Conservation (phyloP, 2,329 filamentous ascomycete genomes). For the Apiospora sp. region DNA sequence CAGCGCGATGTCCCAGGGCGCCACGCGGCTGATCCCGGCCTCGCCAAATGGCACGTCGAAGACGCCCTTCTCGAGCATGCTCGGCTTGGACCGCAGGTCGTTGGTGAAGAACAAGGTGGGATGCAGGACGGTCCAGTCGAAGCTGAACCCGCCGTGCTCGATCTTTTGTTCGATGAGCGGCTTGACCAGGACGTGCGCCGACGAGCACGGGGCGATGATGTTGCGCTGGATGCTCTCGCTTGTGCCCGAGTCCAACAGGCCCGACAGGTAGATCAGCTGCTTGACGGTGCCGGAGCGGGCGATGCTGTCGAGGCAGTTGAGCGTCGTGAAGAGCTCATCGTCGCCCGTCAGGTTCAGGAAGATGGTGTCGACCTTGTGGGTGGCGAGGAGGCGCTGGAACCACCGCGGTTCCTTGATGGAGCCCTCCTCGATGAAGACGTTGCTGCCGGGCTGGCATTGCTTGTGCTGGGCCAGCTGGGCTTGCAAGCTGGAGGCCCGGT, state of each 20-base stretch:
- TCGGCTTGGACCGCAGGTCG: slow-evolving; percentile 20
- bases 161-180: slow-evolving; percentile 21
- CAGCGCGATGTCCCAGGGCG: slow-evolving; percentile 25
- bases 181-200: slow-evolving; percentile 25
- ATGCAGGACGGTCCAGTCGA: slow-evolving; percentile 22
- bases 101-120: slow-evolving; percentile 25
- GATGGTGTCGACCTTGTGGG: slow-evolving; percentile 22
- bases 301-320: slow-evolving; percentile 22
- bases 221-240: slow-evolving; percentile 8
- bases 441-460: background rate
- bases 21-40: slow-evolving; percentile 21
- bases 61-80: slow-evolving; percentile 21
- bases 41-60: slow-evolving; percentile 22
- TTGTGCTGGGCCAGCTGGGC: slow-evolving; percentile 10
- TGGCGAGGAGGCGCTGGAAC: slow-evolving; percentile 13
- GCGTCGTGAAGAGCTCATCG: slow-evolving; percentile 21
- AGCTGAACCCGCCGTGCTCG: slow-evolving; percentile 13
- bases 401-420: slow-evolving; percentile 24
- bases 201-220: slow-evolving; percentile 9
- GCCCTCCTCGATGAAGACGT: slow-evolving; percentile 20
- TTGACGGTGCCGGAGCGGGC: slow-evolving; percentile 10
- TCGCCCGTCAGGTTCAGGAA: slow-evolving; percentile 23
- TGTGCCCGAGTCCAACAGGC: background rate
- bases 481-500: background rate
- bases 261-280: slow-evolving; percentile 22